phyloP scores from a whole-genome alignment of 2,329 filamentous ascomycete species.

The Talaromyces piceae region DNA sequence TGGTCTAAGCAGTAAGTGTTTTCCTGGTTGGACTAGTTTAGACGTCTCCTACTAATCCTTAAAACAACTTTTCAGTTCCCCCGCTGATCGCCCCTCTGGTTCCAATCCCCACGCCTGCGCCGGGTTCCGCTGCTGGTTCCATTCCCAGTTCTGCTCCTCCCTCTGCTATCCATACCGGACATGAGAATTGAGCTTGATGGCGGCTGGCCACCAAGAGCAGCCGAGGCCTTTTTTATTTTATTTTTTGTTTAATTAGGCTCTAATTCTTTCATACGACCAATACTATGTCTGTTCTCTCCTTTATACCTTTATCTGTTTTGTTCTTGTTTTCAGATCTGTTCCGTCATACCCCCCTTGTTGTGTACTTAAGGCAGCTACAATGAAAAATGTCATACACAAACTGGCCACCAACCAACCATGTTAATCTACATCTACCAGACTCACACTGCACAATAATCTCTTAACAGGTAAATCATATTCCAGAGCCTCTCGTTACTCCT shows the following conservation, averaged over 20 bases:
- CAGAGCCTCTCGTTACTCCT: background rate
- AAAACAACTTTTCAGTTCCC: constrained; percentile 2
- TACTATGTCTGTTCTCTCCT: background rate
- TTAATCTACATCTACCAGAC: background rate
- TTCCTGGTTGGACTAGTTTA: background rate
- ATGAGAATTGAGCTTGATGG: background rate
- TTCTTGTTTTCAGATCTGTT: background rate
- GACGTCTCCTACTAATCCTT: background rate
- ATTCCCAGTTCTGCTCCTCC: background rate
- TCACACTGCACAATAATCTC: background rate
- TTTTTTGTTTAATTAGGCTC: background rate
- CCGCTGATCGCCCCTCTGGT: background rate
- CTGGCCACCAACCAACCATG: background rate
- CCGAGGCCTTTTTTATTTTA: too few relatives aligned
- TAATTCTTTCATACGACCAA: background rate
- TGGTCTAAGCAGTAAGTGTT: constrained; percentile 41
- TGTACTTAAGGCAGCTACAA: background rate
- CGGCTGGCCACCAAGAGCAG: background rate
- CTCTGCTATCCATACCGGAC: background rate
- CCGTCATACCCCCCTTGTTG: background rate
- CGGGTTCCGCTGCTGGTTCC: background rate
- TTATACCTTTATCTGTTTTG: background rate
- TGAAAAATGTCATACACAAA: background rate
- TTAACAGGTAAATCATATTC: background rate
- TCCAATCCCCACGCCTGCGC: background rate